A percentile compares a stretch with the other conserved stretches of the same genome.
Conservation (phyloP, 306 rosid species). For the Inga laurina region DNA sequence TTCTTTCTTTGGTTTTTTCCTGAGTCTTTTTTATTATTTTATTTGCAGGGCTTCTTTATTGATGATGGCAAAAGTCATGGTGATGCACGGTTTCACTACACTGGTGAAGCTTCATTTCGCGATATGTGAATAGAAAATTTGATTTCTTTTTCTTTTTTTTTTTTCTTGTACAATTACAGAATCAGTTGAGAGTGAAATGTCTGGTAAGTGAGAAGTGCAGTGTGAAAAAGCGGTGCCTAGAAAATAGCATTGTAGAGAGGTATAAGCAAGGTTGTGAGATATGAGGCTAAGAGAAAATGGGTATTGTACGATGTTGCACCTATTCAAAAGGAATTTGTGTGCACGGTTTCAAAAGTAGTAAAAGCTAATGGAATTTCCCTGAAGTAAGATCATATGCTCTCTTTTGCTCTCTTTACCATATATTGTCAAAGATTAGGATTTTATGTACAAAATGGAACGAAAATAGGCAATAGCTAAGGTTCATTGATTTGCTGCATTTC, state of each 20-base stretch:
- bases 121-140: background rate
- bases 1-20: background rate
- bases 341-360: background rate
- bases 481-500: background rate
- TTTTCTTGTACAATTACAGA: background rate
- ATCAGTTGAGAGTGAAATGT: background rate
- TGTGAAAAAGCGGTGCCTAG: background rate
- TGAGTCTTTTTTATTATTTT: background rate
- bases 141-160: background rate
- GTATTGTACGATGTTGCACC: background rate
- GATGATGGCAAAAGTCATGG: background rate
- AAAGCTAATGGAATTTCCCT: background rate
- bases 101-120: background rate
- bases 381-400: background rate
- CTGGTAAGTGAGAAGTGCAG: background rate
- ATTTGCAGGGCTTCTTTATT: background rate
- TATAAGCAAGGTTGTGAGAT: background rate
- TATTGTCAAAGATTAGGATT: background rate
- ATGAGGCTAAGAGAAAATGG: background rate
- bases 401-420: background rate
- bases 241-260: background rate
- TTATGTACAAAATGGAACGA: background rate
- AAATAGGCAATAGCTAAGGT: background rate
- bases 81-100: background rate
- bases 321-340: background rate